Percentiles rank a stretch among this genome's conserved stretches.
Conservation (phyloP, 2,329 filamentous ascomycete genomes). For the Cercospora janseana region DNA sequence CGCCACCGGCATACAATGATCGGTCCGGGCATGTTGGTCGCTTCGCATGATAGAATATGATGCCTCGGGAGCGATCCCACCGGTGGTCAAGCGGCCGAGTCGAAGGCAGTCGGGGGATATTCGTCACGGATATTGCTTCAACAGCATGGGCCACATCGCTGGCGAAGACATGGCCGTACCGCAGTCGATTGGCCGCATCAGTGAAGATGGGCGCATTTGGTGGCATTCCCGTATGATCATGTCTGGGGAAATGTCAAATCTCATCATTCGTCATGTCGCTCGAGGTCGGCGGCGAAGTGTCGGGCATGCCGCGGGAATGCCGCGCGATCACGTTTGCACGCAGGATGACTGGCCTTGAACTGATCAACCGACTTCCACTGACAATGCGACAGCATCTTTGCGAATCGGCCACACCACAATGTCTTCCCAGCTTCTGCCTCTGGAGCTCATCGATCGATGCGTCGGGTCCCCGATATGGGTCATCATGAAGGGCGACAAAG, state of each 20-base stretch:
- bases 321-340: not conserved
- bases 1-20: conserved; percentile 1
- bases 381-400: conserved; percentile 3
- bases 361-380: not conserved
- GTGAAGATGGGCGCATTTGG: conserved; percentile 18
- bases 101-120: conserved; percentile 25
- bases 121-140: not conserved
- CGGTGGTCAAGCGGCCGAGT: conserved; percentile 31
- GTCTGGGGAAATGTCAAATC: not conserved
- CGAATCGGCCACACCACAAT: conserved; percentile 18
- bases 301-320: conserved; percentile 5
- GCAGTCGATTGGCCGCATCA: conserved; percentile 22
- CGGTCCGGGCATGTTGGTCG: conserved; percentile 5
- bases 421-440: conserved; percentile 40
- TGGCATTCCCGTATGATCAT: conserved; percentile 20
- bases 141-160: conserved; percentile 13
- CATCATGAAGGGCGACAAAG: conserved; percentile 98
- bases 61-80: conserved; percentile 34
- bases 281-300: not conserved
- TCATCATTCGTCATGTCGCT: not conserved
- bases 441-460: conserved; percentile 96
- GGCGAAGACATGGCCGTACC: conserved; percentile 8
- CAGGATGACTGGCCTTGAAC: not conserved
- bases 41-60: conserved; percentile 24
- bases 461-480: conserved; percentile 98